Base-by-base conservation (phyloP, 176 grass and related monocot genomes). In the Thalia dealbata region DNA sequence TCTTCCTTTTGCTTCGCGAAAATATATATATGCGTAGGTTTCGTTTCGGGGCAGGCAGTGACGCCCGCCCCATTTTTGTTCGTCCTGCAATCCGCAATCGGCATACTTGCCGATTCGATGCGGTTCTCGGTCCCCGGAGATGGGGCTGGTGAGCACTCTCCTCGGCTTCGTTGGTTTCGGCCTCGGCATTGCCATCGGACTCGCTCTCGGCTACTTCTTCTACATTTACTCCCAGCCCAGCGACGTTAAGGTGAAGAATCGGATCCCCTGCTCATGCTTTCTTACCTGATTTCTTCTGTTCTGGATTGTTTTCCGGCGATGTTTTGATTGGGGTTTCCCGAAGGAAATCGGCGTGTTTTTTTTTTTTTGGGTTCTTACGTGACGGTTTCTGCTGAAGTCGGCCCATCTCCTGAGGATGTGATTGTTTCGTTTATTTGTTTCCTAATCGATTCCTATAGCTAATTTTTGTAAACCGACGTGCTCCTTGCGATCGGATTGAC, bases 181-280 rank as follows among this genome's bases (percentile, higher is more conserved):
- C 10, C 28, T 81, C 52, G 83, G 83, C 74, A 51, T 81, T 69
- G 15, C 74, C 12, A 19, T 86, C 67, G 83, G 83, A 30, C 54
- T 86, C 22, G 3, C 81, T 3, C 46, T 81, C 9, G 83, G 83
- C 38, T 86, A 86, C 59, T 86, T 81, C 69, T 30, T 86, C 69
- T 86, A 64, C 74, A 52, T 86, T 26, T 61, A 81, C 64, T 64
- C 76, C 83, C 73, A 81, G 27, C 78, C 83, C 13, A 81, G 69
- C 23, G 75, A 73, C 19, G 79, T 69, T 78, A 69, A 24, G 41
- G 46, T 75, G 35, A 68, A 7, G 32, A 67, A 42, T 43, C 16
- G 32, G 4, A 38, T 38, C 32, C 32, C 32, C 30, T 43, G 3
- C n/a, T n/a, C 7, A 58, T 58, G 54, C 18, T n/a, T 43, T 38